A percentile compares a stretch with the other conserved stretches of the same genome.
These are phyloP conservation scores for Penicillium chermesinum DNA, from an alignment of 495 filamentous ascomycete genomes.

Conservation along the genomic window DNA sequence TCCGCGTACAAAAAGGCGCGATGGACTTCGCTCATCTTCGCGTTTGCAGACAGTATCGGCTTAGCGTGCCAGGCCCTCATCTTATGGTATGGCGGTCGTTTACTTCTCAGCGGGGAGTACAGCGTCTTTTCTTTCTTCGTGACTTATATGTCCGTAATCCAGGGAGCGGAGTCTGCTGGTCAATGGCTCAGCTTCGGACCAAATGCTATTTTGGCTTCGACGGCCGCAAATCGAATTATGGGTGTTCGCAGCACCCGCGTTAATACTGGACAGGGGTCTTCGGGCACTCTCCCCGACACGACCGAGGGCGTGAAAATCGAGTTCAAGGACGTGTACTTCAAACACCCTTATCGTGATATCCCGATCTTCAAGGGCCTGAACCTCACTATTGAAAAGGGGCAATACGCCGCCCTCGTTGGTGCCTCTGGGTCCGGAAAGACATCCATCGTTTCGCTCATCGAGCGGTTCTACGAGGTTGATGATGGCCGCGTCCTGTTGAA, in stretches of 20 bases:
- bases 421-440: background rate
- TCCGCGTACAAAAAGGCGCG: background rate
- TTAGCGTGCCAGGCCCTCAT: background rate
- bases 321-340: conserved; percentile 55
- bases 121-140: background rate
- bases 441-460: background rate
- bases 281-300: background rate
- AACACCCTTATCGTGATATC: conserved; percentile 48
- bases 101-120: background rate
- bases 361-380: conserved; percentile 38
- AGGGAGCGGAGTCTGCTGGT: background rate
- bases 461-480: background rate
- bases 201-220: background rate
- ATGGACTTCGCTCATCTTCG: background rate
- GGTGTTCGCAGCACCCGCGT: background rate
- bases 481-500: background rate
- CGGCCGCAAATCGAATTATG: background rate
- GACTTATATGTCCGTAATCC: background rate
- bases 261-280: background rate
- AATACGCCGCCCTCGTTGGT: background rate
- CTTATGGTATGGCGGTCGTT: background rate
- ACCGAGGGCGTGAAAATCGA: conserved; percentile 31
- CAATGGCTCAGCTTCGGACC: background rate
- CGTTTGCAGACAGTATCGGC: background rate
- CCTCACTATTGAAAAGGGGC: conserved; percentile 24